Base-by-base conservation (phyloP, 768 basidiomycete species). In the Rhodotorula graminis region DNA sequence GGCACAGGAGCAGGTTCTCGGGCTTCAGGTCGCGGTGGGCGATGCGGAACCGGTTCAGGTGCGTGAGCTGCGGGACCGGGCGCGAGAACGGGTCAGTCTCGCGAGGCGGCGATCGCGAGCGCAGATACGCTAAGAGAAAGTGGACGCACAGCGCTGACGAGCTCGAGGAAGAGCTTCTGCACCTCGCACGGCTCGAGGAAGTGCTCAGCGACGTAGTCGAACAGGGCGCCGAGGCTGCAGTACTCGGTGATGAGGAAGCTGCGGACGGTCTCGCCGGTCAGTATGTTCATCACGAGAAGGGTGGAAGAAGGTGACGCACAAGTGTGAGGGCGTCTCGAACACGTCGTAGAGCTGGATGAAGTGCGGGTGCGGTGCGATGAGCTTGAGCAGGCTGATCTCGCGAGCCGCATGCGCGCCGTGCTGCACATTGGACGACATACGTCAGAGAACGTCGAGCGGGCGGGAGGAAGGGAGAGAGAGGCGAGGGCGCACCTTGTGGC, bases 311-410 rank as follows among this genome's bases (percentile, higher is more conserved):
- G 21, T 4, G 8, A 80, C 83, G 80, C 87, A 96, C 75, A 95
- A 86, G 70, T 94, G 88, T 46, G 87, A 86, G 9, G 89, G 89
- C 0, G 93, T 93, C 82, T 98, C 93, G 92, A 92, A 97, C 73
- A 98, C 93, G 79, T 98, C 94, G 83, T 93, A 94, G 42, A 98
- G 86, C 69, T 88, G 89, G 86, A 96, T 87, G 75, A 98, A 88
- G 80, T 95, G 93, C 4, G 93, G 93, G 79, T 98, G 71, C 27
- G 66, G 93, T 74, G 94, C 89, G 76, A 96, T 89, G 73, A 96
- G 87, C 81, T 96, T 98, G 93, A 98, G 94, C 79, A 96, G 89
- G 71, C 94, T 92, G 64, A 96, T 95, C 82, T 98, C 94, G 72
- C 93, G 87, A 81, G 95, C 91, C 72, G 96, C 88, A 71, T 86